phyloP scores from a whole-genome alignment of 1,139 yeast species.

The Nakaseomyces glabratus region DNA sequence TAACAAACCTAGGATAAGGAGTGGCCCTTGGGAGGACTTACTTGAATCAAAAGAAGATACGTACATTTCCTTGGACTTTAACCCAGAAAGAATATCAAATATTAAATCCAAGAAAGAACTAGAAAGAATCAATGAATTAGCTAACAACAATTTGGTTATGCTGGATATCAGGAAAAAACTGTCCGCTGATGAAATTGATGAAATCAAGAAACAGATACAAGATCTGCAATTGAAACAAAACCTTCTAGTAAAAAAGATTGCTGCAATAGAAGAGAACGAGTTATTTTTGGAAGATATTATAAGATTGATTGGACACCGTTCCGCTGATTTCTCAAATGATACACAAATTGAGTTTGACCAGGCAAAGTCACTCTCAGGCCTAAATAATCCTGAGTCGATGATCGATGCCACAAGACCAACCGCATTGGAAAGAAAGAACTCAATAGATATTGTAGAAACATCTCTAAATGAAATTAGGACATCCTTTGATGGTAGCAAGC shows the following conservation, averaged over 20 bases:
- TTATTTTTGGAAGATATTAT: slow-evolving; percentile 42
- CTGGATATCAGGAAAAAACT: slow-evolving; percentile 55
- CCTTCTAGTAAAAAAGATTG: slow-evolving; percentile 47
- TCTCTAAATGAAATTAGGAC: slow-evolving; percentile 6
- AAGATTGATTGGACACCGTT: slow-evolving; percentile 36
- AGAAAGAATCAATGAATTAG: slow-evolving; percentile 32
- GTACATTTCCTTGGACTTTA: slow-evolving; percentile 4
- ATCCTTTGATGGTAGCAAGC: slow-evolving; percentile 3
- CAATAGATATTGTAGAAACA: slow-evolving; percentile 6
- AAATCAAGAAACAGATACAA: slow-evolving; percentile 48
- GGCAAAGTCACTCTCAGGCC: slow-evolving; percentile 18
- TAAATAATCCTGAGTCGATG: slow-evolving; percentile 7
- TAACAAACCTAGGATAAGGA: not conserved
- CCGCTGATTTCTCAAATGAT: slow-evolving; percentile 30
- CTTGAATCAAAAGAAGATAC: slow-evolving; percentile 5
- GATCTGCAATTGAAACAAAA: slow-evolving; percentile 43
- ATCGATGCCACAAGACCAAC: slow-evolving; percentile 7
- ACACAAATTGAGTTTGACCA: slow-evolving; percentile 26
- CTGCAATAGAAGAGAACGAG: slow-evolving; percentile 51
- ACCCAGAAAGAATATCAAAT: slow-evolving; percentile 32
- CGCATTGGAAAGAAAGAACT: not conserved
- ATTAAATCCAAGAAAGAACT: slow-evolving; percentile 24
- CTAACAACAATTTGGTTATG: slow-evolving; percentile 43
- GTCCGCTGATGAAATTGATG: slow-evolving; percentile 53
- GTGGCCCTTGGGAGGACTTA: slow-evolving; percentile 6